A percentile compares a stretch with the other conserved stretches of the same genome.
Conservation (phyloP, 768 basidiomycete species). For the Pluteus cervinus region DNA sequence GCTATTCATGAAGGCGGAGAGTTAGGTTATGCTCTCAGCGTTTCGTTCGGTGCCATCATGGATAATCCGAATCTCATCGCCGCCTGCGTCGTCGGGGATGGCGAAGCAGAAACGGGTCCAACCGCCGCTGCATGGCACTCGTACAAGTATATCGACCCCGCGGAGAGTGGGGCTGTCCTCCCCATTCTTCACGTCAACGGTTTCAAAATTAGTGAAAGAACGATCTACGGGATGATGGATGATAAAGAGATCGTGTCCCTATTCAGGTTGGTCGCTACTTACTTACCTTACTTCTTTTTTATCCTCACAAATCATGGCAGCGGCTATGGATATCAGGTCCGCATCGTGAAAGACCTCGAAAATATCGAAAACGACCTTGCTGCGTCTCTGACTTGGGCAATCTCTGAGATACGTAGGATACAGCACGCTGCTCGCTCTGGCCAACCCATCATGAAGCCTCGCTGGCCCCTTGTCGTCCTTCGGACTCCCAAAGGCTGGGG, state of each 20-base stretch:
- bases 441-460: slow-evolving; percentile 77
- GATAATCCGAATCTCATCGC: slow-evolving; percentile 84
- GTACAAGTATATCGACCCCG: slow-evolving; percentile 87
- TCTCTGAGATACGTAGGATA: slow-evolving; percentile 67
- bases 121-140: slow-evolving; percentile 81
- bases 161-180: slow-evolving; percentile 85
- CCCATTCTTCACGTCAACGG: slow-evolving; percentile 87
- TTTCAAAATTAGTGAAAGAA: slow-evolving; percentile 88
- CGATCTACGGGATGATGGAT: slow-evolving; percentile 89
- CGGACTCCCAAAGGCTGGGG: slow-evolving; percentile 83
- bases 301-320: slow-evolving; percentile 22
- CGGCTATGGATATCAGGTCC: slow-evolving; percentile 85
- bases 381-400: slow-evolving; percentile 77
- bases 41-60: slow-evolving; percentile 86
- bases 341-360: slow-evolving; percentile 64
- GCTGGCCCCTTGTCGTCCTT: slow-evolving; percentile 84
- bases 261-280: slow-evolving; percentile 49
- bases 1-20: slow-evolving; percentile 91
- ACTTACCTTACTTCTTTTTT: slow-evolving; percentile 2
- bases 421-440: slow-evolving; percentile 75
- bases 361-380: slow-evolving; percentile 77
- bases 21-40: slow-evolving; percentile 82
- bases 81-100: slow-evolving; percentile 81
- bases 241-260: slow-evolving; percentile 72
- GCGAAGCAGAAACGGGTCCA: slow-evolving; percentile 79